Conservation (phyloP, 2,329 filamentous ascomycete genomes). For the Diaporthe sp. region DNA sequence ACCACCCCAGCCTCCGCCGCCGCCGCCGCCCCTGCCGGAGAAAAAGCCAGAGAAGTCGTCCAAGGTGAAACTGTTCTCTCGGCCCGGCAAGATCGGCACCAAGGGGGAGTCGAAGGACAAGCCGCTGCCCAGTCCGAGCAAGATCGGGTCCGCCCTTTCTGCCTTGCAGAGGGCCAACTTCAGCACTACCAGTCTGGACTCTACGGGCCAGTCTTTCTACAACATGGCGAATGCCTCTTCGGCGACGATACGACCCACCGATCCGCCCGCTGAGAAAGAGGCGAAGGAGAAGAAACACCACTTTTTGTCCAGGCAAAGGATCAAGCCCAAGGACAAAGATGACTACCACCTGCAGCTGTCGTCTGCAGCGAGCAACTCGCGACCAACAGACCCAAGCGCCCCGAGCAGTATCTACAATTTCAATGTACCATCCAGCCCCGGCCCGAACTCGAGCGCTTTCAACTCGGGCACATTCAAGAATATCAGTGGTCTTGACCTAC, state of each 20-base stretch:
- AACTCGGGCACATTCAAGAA: conserved; percentile 79
- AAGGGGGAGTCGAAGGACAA: conserved; percentile 78
- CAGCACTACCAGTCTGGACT: conserved; percentile 81
- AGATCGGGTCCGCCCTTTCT: conserved; percentile 76
- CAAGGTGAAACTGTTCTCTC: conserved; percentile 86
- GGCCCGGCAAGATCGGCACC: conserved; percentile 81
- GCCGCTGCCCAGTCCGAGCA: conserved; percentile 79
- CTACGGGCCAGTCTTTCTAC: conserved; percentile 75
- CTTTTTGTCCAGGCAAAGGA: conserved; percentile 83
- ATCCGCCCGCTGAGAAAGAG: conserved; percentile 69
- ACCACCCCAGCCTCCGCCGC: conserved; percentile 54
- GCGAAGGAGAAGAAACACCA: conserved; percentile 85
- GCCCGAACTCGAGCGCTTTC: conserved; percentile 68
- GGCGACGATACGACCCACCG: conserved; percentile 78
- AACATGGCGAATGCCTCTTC: conserved; percentile 82
- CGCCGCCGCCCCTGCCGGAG: conserved; percentile 62
- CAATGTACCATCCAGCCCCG: conserved; percentile 79
- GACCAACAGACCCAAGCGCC: conserved; percentile 80
- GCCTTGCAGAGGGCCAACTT: conserved; percentile 76
- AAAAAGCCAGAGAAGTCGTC: conserved; percentile 77
- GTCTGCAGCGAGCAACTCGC: conserved; percentile 82
- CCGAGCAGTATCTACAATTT: conserved; percentile 86
- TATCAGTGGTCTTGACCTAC: conserved; percentile 83
- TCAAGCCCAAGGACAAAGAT: conserved; percentile 81
- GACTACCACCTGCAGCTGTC: conserved; percentile 81